Conservation (phyloP, 805 yeast species). For the Candida namnaoensis region DNA sequence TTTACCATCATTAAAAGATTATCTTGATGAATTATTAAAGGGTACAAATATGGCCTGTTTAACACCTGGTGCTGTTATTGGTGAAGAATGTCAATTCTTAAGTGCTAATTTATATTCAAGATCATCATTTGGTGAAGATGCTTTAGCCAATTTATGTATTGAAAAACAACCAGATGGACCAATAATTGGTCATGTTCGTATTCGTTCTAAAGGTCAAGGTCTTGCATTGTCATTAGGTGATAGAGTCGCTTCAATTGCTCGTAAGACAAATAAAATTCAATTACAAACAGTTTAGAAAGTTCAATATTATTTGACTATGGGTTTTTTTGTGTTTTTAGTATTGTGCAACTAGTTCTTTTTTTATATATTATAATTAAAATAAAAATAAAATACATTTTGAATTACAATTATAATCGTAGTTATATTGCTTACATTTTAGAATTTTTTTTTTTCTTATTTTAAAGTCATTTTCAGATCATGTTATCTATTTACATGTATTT, state of each 20-base stretch:
- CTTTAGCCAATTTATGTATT: constrained; percentile 89
- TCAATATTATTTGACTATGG: too few species aligned
- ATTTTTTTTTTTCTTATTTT: too few species aligned
- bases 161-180: constrained; percentile 72
- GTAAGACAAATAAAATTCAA: constrained; percentile 35
- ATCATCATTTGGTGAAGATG: constrained; percentile 95
- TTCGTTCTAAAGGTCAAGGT: constrained; percentile 97
- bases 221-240: constrained; percentile 93
- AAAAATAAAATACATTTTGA: too few species aligned
- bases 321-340: too few species aligned
- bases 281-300: constrained; percentile 20
- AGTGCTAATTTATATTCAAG: constrained; percentile 91
- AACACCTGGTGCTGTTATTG: constrained; percentile 86
- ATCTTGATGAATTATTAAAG: constrained; percentile 63
- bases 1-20: constrained; percentile 59
- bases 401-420: too few species aligned
- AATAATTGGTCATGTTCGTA: constrained; percentile 89
- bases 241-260: constrained; percentile 77
- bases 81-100: constrained; percentile 83
- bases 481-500: too few species aligned
- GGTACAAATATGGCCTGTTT: constrained; percentile 93
- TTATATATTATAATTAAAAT: too few species aligned
- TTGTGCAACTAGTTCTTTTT: too few species aligned
- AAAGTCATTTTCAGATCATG: too few species aligned
- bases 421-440: too few species aligned